These are phyloP conservation scores for Heracleum sosnowskyi DNA, from an alignment of 129 eudicot genomes.

Conservation along the genomic window DNA sequence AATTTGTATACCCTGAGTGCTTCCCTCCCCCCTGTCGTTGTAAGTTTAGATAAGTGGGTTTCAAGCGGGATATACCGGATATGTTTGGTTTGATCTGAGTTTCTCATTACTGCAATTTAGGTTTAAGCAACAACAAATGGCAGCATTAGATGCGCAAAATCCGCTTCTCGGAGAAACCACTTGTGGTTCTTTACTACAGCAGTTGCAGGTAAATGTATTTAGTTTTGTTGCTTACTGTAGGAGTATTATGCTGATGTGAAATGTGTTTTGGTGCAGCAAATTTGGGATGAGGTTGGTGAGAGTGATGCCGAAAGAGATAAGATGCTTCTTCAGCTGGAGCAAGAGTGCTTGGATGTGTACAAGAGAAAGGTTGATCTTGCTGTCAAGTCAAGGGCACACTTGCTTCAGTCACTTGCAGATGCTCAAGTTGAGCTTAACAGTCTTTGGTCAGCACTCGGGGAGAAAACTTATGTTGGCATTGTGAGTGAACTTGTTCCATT, in stretches of 20 bases:
- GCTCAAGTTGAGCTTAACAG: slow-evolving; percentile 68
- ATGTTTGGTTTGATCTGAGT: not conserved
- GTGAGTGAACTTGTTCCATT: slow-evolving; percentile 38
- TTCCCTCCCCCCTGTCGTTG: not conserved
- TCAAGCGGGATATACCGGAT: no score
- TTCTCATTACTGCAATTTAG: slow-evolving; percentile 18
- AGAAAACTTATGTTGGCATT: slow-evolving; percentile 43
- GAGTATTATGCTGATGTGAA: not conserved
- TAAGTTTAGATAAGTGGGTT: not conserved
- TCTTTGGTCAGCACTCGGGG: slow-evolving; percentile 80
- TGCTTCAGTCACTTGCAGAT: slow-evolving; percentile 82
- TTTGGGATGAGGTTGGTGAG: slow-evolving; percentile 98
- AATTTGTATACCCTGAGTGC: not conserved
- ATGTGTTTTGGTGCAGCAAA: slow-evolving; percentile 52
- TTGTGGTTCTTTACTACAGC: slow-evolving; percentile 72
- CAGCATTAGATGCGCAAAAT: slow-evolving; percentile 50
- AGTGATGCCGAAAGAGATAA: slow-evolving; percentile 82
- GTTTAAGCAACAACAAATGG: slow-evolving; percentile 41
- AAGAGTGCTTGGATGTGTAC: slow-evolving; percentile 91
- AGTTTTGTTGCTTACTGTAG: not conserved
- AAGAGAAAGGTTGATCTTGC: slow-evolving; percentile 89
- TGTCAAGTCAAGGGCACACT: slow-evolving; percentile 65
- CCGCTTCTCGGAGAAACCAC: slow-evolving; percentile 58
- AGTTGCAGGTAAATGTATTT: slow-evolving; percentile 55
- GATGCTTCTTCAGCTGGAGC: slow-evolving; percentile 94